Conservation (phyloP, 2,329 filamentous ascomycete genomes). For the Aureobasidium uvarum region DNA sequence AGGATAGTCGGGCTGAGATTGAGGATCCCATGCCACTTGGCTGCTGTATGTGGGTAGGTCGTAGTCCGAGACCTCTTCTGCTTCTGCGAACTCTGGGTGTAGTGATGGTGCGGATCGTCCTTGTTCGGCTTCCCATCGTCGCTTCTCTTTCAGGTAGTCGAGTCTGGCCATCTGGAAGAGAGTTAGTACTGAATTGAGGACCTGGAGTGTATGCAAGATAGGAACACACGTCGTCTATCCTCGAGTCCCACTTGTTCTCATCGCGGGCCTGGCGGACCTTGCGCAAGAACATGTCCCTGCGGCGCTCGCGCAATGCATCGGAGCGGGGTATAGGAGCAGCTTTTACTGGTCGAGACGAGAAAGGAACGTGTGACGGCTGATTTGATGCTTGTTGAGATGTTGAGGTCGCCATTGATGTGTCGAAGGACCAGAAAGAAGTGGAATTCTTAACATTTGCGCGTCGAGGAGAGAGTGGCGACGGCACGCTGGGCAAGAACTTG, state of each 20-base stretch:
- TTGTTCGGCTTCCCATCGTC: constrained; percentile 48
- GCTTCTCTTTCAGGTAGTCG: constrained; percentile 47
- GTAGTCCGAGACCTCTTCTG: constrained; percentile 30
- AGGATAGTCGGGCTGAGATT: constrained; percentile 28
- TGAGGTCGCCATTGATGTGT: constrained; percentile 21
- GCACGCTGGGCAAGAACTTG: constrained; percentile 35
- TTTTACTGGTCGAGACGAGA: constrained; percentile 56
- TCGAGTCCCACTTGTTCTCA: constrained; percentile 46
- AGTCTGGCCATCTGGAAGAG: constrained; percentile 46
- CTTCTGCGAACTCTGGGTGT: constrained; percentile 29
- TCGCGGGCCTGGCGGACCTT: constrained; percentile 50
- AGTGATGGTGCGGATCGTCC: constrained; percentile 42
- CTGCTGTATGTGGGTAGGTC: constrained; percentile 7
- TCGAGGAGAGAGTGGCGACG: constrained; percentile 48
- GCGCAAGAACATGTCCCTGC: constrained; percentile 67
- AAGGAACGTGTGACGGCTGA: constrained; percentile 35
- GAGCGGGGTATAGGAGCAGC: constrained; percentile 62
- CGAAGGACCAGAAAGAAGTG: constrained; percentile 27
- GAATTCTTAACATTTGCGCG: constrained; percentile 41
- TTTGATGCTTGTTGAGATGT: neutral
- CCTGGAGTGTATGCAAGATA: neutral
- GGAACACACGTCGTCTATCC: constrained; percentile 48
- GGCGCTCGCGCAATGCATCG: constrained; percentile 61
- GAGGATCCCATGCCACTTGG: constrained; percentile 1
- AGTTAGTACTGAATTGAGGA: constrained; percentile 15